Percentiles rank a stretch among this genome's conserved stretches.
Evolutionary conservation across 805 yeast genomes (phyloP).

Genomic region (Candida endomychidarum): DNA sequence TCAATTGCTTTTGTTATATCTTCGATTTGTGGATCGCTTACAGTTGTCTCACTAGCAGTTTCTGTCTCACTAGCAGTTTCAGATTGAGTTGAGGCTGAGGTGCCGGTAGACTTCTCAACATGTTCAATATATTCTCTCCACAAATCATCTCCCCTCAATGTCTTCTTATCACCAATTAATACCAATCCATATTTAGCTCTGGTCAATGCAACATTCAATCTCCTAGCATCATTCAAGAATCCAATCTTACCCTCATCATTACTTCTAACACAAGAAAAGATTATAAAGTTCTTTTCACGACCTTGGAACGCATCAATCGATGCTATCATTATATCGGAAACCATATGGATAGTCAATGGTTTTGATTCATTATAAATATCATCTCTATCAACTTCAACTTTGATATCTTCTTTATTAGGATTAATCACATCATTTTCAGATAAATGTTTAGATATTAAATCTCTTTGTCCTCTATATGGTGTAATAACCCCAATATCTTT

Average conservation of each 20-base stretch:
- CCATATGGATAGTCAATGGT: conserved; percentile 50
- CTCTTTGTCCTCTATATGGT: conserved; percentile 77
- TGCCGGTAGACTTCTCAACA: conserved; percentile 34
- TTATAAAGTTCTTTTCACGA: conserved; percentile 52
- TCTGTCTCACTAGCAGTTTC: too few species aligned
- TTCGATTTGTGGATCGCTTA: too few species aligned
- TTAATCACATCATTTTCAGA: conserved; percentile 54
- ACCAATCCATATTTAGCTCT: conserved; percentile 83
- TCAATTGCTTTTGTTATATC: too few species aligned
- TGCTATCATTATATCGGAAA: conserved; percentile 44
- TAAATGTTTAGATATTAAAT: conserved; percentile 51
- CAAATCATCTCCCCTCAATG: conserved; percentile 49
- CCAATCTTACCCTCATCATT: conserved; percentile 76
- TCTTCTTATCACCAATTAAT: conserved; percentile 34
- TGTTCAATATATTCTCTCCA: conserved; percentile 53
- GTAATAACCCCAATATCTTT: conserved; percentile 65
- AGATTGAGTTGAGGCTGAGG: conserved; percentile 7
- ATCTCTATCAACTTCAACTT: conserved; percentile 59
- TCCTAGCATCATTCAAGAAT: conserved; percentile 78
- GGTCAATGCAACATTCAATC: conserved; percentile 86
- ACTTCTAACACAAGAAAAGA: conserved; percentile 59
- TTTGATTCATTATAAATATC: conserved; percentile 49
- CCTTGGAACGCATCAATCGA: conserved; percentile 71
- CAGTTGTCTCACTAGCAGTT: too few species aligned
- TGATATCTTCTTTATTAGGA: conserved; percentile 49